A percentile compares a stretch with the other conserved stretches of the same genome.
Conservation (phyloP, 257 asterid species). For the Petunia secreta region DNA sequence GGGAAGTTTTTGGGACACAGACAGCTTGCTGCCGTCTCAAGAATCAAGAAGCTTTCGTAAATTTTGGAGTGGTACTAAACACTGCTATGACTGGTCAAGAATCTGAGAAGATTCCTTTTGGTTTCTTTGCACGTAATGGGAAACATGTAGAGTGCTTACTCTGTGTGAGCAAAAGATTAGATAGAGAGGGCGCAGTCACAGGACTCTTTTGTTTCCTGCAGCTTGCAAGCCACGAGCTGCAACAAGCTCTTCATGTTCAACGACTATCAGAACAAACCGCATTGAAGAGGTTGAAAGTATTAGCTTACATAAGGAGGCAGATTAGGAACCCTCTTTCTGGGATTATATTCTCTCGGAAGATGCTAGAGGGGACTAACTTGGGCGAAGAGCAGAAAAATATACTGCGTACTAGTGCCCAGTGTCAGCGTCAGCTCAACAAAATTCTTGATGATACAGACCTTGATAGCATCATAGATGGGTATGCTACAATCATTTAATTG, state of each 20-base stretch:
- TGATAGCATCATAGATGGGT: constrained; percentile 91
- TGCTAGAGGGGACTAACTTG: constrained; percentile 80
- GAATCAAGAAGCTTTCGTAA: constrained; percentile 81
- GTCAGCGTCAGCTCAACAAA: constrained; percentile 84
- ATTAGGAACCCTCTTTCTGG: constrained; percentile 85
- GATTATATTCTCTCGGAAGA: constrained; percentile 73
- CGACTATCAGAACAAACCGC: constrained; percentile 79
- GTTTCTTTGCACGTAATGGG: constrained; percentile 68
- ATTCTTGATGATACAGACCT: constrained; percentile 94
- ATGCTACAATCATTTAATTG: constrained; percentile 17
- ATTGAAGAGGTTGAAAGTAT: constrained; percentile 62
- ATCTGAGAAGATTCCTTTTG: constrained; percentile 67
- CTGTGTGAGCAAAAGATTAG: constrained; percentile 77
- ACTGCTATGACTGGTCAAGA: constrained; percentile 76
- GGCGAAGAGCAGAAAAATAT: constrained; percentile 74
- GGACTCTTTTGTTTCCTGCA: constrained; percentile 95
- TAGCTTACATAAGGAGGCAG: constrained; percentile 85
- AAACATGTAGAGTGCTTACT: constrained; percentile 78
- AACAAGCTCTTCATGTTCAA: constrained; percentile 90
- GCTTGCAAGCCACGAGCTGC: constrained; percentile 92
- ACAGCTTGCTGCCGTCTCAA: constrained; percentile 73
- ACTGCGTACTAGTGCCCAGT: constrained; percentile 62
- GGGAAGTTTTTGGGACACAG: constrained; percentile 81
- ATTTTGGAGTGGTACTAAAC: constrained; percentile 73
- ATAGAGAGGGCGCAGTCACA: constrained; percentile 65